Conservation (phyloP, 192 early-diverging fungal genomes). For the Entomortierella chlamydospora region DNA sequence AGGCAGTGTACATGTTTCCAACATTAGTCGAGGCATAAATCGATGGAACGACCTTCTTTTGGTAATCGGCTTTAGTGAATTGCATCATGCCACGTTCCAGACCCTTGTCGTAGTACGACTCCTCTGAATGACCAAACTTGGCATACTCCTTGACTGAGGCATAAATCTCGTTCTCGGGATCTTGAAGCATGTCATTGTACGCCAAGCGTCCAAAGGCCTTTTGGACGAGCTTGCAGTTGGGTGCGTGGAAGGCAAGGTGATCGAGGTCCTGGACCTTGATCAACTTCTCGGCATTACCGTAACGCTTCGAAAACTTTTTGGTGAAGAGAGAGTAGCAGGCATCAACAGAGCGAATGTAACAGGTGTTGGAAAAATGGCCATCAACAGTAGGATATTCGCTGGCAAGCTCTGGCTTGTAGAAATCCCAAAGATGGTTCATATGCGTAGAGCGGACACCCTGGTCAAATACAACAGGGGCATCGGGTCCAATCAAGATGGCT, state of each 20-base stretch:
- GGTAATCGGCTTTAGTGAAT: constrained; percentile 80
- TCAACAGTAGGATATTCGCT: constrained; percentile 99
- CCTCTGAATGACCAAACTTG: constrained; percentile 66
- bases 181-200: constrained; percentile 92
- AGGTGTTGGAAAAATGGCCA: constrained; percentile 91
- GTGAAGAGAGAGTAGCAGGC: constrained; percentile 87
- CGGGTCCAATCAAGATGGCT: constrained; percentile 90
- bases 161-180: constrained; percentile 72
- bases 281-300: constrained; percentile 54
- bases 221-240: constrained; percentile 97
- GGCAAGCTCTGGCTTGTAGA: constrained; percentile 98
- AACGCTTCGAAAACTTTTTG: constrained; percentile 61
- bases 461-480: constrained; percentile 97
- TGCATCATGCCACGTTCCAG: constrained; percentile 93
- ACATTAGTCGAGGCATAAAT: constrained; percentile 88
- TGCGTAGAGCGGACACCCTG: constrained; percentile 86
- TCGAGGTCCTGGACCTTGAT: constrained; percentile 67
- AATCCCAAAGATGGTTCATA: constrained; percentile 98
- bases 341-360: constrained; percentile 94
- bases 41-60: constrained; percentile 80
- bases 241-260: constrained; percentile 94
- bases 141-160: constrained; percentile 34
- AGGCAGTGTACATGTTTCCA: constrained; percentile 92
- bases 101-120: constrained; percentile 87
- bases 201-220: constrained; percentile 93